A percentile compares a stretch with the other conserved stretches of the same genome.
Conservation (phyloP, 2,329 filamentous ascomycete genomes). For the Neurospora sp. region DNA sequence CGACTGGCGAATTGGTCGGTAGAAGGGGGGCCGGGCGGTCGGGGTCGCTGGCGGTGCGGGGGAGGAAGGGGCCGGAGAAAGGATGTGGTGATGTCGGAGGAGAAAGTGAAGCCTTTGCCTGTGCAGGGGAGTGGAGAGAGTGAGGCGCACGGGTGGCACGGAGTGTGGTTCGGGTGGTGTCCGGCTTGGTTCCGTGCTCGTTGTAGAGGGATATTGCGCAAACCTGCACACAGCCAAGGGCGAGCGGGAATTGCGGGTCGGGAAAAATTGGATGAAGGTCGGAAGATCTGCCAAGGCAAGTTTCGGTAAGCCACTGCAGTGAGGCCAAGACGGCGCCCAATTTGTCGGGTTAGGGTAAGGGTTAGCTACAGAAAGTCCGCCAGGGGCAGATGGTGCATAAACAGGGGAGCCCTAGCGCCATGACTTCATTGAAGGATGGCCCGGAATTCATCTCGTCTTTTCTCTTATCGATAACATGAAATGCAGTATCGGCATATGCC, state of each 20-base stretch:
- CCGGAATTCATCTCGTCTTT: background rate
- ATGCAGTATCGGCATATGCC: background rate
- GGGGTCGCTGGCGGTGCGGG: conserved; percentile 1
- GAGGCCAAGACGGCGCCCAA: background rate
- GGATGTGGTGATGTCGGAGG: background rate
- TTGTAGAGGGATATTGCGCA: conserved; percentile 18
- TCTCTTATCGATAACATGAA: background rate
- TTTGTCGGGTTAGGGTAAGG: background rate
- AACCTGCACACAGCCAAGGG: conserved; percentile 5
- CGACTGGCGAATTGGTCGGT: background rate
- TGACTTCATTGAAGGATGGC: background rate
- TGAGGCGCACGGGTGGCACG: conserved; percentile 1
- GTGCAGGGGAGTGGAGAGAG: conserved; percentile 1
- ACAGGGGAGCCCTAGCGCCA: background rate
- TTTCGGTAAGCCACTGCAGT: background rate
- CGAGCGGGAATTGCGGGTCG: conserved; percentile 10
- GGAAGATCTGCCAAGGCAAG: conserved; percentile 23
- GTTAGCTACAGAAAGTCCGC: background rate
- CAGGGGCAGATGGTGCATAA: background rate
- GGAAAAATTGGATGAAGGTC: conserved; percentile 23
- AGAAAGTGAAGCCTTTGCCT: background rate
- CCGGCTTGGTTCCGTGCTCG: conserved; percentile 4
- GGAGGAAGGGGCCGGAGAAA: background rate
- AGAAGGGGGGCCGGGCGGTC: background rate
- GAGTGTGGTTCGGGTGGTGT: conserved; percentile 7